A percentile compares a stretch with the other conserved stretches of the same genome.
Evolutionary conservation across 1,284 basidiomycete genomes (phyloP).

Genomic region (Golubevia sp.): DNA sequence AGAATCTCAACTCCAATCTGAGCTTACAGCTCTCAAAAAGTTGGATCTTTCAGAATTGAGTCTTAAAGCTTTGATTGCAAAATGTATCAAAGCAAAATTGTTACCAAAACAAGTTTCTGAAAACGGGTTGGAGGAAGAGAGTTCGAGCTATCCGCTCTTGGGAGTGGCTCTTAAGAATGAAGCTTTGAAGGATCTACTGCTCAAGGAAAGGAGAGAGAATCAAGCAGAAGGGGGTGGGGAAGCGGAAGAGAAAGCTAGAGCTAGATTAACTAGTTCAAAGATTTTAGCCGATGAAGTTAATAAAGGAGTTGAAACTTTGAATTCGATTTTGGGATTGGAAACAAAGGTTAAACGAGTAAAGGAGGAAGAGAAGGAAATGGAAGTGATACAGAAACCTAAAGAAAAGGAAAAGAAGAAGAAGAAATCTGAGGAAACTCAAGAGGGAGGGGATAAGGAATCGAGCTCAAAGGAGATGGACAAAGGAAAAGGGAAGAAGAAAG

Average conservation of each 20-base stretch:
- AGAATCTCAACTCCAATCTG: conserved; percentile 15
- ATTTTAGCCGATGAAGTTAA: conserved; percentile 28
- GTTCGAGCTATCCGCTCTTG: conserved; percentile 15
- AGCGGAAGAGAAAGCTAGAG: conserved; percentile 26
- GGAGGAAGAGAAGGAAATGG: not conserved
- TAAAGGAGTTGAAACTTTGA: conserved; percentile 26
- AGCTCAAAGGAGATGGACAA: not conserved
- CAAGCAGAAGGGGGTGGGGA: not conserved
- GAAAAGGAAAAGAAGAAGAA: no score
- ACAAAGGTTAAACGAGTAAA: conserved; percentile 1
- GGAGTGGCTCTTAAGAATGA: conserved; percentile 12
- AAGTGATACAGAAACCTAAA: conserved; percentile 2
- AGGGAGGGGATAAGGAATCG: conserved; percentile 1
- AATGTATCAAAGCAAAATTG: conserved; percentile 35
- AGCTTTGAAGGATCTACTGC: conserved; percentile 11
- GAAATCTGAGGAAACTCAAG: no score
- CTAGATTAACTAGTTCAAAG: conserved; percentile 31
- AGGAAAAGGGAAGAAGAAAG: no score
- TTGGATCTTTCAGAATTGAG: conserved; percentile 22
- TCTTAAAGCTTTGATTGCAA: conserved; percentile 23
- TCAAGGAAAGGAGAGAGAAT: not conserved
- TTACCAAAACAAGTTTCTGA: conserved; percentile 14
- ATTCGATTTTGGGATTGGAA: conserved; percentile 16
- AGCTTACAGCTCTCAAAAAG: conserved; percentile 29
- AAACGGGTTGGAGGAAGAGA: not conserved